Evolutionary conservation across 2,329 filamentous ascomycete genomes (phyloP).

Genomic region (Graphilbum ipis-grandicollis): DNA sequence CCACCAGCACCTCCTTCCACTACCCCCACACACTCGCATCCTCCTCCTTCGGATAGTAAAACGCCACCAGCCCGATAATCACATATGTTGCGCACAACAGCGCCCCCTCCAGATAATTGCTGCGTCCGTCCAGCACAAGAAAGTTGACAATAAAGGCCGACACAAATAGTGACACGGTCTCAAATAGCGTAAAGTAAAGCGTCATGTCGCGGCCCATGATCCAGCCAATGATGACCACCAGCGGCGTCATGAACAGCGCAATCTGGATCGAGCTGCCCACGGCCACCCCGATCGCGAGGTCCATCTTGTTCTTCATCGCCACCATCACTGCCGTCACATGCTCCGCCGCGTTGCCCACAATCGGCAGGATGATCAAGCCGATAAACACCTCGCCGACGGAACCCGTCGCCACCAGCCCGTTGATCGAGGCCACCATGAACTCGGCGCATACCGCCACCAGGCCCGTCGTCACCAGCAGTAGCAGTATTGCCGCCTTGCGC

Average conservation of each 20-base stretch:
- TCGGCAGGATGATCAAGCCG: conserved; percentile 54
- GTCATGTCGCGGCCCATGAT: conserved; percentile 51
- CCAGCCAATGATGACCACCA: conserved; percentile 59
- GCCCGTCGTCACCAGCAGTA: conserved; percentile 45
- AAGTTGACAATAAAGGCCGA: conserved; percentile 79
- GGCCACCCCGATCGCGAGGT: conserved; percentile 54
- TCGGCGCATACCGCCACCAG: conserved; percentile 54
- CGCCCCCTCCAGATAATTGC: conserved; percentile 73
- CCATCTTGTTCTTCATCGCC: conserved; percentile 61
- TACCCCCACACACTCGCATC: conserved; percentile 21
- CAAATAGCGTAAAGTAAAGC: conserved; percentile 75
- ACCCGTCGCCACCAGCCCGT: conserved; percentile 38
- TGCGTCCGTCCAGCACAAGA: conserved; percentile 67
- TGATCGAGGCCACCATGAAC: conserved; percentile 51
- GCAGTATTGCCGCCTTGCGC: conserved; percentile 37
- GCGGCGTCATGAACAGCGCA: conserved; percentile 51
- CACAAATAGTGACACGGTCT: conserved; percentile 75
- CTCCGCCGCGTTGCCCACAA: conserved; percentile 58
- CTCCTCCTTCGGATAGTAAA: conserved; percentile 41
- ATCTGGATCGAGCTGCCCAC: conserved; percentile 59
- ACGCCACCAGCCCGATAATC: conserved; percentile 49
- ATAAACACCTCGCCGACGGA: conserved; percentile 49
- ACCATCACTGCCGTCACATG: conserved; percentile 56
- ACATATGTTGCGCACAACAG: conserved; percentile 49
- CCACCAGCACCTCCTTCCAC: not conserved